Conservation (phyloP, 495 filamentous ascomycete genomes). For the Aspergillus carlsbadensis region DNA sequence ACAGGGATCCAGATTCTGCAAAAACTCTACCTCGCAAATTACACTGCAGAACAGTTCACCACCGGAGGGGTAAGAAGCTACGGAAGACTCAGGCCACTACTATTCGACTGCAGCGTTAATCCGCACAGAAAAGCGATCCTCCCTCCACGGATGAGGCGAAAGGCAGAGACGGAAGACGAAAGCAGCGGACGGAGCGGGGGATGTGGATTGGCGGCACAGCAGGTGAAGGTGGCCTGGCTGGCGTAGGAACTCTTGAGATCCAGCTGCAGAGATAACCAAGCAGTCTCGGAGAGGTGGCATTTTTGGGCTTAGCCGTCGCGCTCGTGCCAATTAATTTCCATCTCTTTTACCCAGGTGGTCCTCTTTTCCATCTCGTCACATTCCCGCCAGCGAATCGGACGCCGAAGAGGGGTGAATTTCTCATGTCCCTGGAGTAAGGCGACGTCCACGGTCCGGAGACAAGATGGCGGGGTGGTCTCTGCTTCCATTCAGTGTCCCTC, state of each 20-base stretch:
- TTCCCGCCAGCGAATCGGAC: not conserved
- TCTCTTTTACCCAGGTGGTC: conserved; percentile 2
- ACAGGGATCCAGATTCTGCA: conserved; percentile 10
- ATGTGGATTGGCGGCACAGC: not conserved
- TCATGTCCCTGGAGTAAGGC: not conserved
- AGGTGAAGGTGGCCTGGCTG: not conserved
- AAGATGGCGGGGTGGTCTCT: not conserved
- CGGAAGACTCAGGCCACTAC: not conserved
- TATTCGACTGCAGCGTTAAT: not conserved
- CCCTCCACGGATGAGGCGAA: conserved; percentile 6
- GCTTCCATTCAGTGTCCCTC: not conserved
- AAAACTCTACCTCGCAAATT: too few species aligned
- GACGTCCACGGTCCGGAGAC: not conserved
- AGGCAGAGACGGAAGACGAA: not conserved
- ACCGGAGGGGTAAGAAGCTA: not conserved
- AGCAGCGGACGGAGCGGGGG: not conserved
- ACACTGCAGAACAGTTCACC: too few species aligned
- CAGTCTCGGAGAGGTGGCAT: not conserved
- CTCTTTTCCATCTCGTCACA: not conserved
- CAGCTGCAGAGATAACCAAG: conserved; percentile 1
- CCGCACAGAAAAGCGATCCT: not conserved
- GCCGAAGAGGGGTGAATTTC: not conserved
- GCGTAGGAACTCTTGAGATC: not conserved
- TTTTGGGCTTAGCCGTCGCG: not conserved
- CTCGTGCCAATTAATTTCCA: not conserved